A percentile compares a stretch with the other conserved stretches of the same genome.
These are phyloP conservation scores for Rosa persica DNA, from an alignment of 306 rosid genomes.

Conservation along the genomic window DNA sequence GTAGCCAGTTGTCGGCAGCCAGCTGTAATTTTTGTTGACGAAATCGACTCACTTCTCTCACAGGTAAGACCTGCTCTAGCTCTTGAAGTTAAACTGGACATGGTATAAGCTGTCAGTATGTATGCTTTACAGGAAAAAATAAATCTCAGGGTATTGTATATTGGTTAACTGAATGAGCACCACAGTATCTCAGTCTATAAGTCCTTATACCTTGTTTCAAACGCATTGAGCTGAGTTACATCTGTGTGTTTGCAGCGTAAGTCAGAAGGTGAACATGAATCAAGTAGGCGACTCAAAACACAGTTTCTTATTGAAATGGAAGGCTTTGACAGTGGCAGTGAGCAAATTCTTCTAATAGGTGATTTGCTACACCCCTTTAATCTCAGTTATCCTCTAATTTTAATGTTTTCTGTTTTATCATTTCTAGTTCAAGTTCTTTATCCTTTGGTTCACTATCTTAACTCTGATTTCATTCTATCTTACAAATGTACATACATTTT, in stretches of 20 bases:
- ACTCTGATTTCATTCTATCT: conserved; percentile 16
- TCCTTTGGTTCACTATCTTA: conserved; percentile 9
- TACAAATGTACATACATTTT: conserved; percentile 25
- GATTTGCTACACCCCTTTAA: conserved; percentile 26
- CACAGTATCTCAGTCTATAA: background rate
- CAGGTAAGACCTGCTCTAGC: conserved; percentile 60
- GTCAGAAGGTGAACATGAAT: conserved; percentile 97
- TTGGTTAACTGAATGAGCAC: conserved; percentile 12
- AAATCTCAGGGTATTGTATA: conserved; percentile 8
- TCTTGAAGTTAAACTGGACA: conserved; percentile 15
- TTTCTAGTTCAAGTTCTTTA: conserved; percentile 2
- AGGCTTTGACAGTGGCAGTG: conserved; percentile 84
- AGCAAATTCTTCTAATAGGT: conserved; percentile 93
- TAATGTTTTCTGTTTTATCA: background rate
- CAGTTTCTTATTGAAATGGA: conserved; percentile 99
- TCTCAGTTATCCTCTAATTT: background rate
- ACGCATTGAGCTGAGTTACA: conserved; percentile 16
- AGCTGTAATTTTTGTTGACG: conserved; percentile 96
- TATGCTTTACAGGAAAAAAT: background rate
- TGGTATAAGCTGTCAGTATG: background rate
- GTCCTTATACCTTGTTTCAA: conserved; percentile 1
- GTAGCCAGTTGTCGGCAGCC: conserved; percentile 99
- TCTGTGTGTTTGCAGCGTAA: conserved; percentile 62
- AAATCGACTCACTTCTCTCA: conserved; percentile 96
- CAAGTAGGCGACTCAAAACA: conserved; percentile 94